These are phyloP conservation scores for Xylaria longipes DNA, from an alignment of 495 filamentous ascomycete species.

Conservation along the genomic window DNA sequence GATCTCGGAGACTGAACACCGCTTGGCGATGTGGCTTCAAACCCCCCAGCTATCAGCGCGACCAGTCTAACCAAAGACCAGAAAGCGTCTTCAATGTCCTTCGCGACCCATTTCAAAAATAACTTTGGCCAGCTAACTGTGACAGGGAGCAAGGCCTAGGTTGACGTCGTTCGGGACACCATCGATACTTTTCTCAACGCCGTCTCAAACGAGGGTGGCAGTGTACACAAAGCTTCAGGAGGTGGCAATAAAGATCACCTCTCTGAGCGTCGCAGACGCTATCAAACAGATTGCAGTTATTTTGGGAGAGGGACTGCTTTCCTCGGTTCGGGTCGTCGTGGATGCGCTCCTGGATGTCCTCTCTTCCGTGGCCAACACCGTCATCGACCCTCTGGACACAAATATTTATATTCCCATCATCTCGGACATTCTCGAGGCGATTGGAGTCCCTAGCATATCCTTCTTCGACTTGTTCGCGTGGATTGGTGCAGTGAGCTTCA, in stretches of 20 bases:
- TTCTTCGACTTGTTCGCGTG: conserved; percentile 25
- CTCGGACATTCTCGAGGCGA: conserved; percentile 22
- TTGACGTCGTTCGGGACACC: not conserved
- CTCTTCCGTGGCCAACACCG: not conserved
- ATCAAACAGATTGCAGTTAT: conserved; percentile 22
- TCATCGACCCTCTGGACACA: conserved; percentile 21
- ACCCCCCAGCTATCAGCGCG: not conserved
- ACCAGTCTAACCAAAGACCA: conserved; percentile 10
- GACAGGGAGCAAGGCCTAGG: conserved; percentile 1
- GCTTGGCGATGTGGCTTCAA: conserved; percentile 5
- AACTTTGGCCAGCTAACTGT: conserved; percentile 12
- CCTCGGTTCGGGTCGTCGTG: conserved; percentile 13
- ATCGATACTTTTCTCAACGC: conserved; percentile 11
- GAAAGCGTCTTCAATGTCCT: conserved; percentile 22
- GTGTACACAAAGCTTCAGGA: conserved; percentile 20
- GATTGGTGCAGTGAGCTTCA: conserved; percentile 17
- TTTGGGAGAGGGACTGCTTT: conserved; percentile 16
- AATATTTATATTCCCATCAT: conserved; percentile 25
- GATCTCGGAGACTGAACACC: conserved; percentile 22
- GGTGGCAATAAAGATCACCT: conserved; percentile 6
- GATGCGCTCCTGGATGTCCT: conserved; percentile 17
- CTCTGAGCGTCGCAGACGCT: conserved; percentile 14
- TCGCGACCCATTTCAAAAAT: conserved; percentile 20
- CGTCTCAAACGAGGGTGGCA: conserved; percentile 8
- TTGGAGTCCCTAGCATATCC: conserved; percentile 23